Conservation (phyloP, 2,329 filamentous ascomycete species). For the Ophiocordyceps camponoti-saundersi region DNA sequence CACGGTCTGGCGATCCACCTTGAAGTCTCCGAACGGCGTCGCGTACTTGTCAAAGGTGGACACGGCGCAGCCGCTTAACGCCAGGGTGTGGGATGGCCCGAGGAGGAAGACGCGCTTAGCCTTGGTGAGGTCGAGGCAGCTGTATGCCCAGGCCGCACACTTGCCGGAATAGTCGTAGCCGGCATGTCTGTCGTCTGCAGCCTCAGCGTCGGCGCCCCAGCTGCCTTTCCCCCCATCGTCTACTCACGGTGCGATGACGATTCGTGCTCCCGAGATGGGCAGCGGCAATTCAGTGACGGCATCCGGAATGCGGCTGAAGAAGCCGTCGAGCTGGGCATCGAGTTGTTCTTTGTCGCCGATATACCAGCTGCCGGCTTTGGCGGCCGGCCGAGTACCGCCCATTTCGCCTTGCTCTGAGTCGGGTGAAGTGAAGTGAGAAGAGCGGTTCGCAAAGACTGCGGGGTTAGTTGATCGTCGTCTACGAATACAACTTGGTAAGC, state of each 20-base stretch:
- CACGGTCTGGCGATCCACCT: slow-evolving; percentile 42
- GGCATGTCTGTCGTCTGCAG: slow-evolving; percentile 49
- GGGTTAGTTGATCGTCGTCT: too few relatives aligned
- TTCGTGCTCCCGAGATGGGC: slow-evolving; percentile 57
- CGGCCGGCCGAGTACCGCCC: slow-evolving; percentile 27
- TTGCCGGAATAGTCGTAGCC: slow-evolving; percentile 85
- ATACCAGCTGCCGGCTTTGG: slow-evolving; percentile 86
- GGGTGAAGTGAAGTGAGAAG: too few relatives aligned
- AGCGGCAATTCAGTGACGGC: slow-evolving; percentile 40
- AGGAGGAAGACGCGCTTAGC: slow-evolving; percentile 83
- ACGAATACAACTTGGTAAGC: too few relatives aligned
- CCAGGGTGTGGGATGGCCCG: slow-evolving; percentile 80
- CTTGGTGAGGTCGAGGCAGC: slow-evolving; percentile 62
- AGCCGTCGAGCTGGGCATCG: slow-evolving; percentile 52
- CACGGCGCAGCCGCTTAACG: slow-evolving; percentile 60
- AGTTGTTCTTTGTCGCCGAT: slow-evolving; percentile 41
- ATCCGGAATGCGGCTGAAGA: slow-evolving; percentile 54
- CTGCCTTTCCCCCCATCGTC: neutral
- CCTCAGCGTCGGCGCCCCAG: neutral
- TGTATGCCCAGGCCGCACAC: slow-evolving; percentile 91
- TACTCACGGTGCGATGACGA: slow-evolving; percentile 85
- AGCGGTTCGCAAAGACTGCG: too few relatives aligned
- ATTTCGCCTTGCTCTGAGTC: neutral
- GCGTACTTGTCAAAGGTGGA: slow-evolving; percentile 53
- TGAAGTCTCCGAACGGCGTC: slow-evolving; percentile 58